A percentile compares a stretch with the other conserved stretches of the same genome.
These are phyloP conservation scores for Bromus sterilis DNA, from an alignment of 176 grass and related monocot species.

Conservation along the genomic window DNA sequence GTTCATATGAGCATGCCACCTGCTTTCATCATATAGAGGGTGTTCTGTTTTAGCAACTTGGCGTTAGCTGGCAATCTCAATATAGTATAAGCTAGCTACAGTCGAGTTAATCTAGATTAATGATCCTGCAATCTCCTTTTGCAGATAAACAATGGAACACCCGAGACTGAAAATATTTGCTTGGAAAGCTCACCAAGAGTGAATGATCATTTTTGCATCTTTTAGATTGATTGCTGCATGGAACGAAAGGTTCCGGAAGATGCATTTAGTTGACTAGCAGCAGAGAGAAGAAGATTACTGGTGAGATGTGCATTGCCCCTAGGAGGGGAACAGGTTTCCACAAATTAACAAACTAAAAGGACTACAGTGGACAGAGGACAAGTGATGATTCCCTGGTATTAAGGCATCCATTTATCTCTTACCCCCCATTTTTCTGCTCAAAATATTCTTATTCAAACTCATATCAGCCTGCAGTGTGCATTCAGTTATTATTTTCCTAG, in stretches of 20 bases:
- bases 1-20: background rate
- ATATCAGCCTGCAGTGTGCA: slow-evolving; percentile 26
- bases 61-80: background rate
- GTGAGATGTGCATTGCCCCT: slow-evolving; percentile 29
- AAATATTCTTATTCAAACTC: slow-evolving; percentile 25
- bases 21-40: slow-evolving; percentile 2
- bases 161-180: background rate
- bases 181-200: background rate
- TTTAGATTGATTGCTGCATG: slow-evolving; percentile 12
- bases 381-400: slow-evolving; percentile 38
- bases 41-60: slow-evolving; percentile 1
- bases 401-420: slow-evolving; percentile 42
- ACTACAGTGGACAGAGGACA: slow-evolving; percentile 46
- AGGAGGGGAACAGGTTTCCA: slow-evolving; percentile 34
- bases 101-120: slow-evolving; percentile 16
- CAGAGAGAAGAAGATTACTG: slow-evolving; percentile 20
- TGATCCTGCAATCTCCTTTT: slow-evolving; percentile 23
- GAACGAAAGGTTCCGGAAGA: slow-evolving; percentile 23
- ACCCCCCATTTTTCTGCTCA: slow-evolving; percentile 27
- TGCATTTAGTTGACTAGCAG: slow-evolving; percentile 29
- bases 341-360: slow-evolving; percentile 39
- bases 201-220: background rate
- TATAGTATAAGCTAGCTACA: background rate
- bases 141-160: slow-evolving; percentile 14
- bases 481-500: slow-evolving; percentile 25